Conservation (phyloP, 176 grass and related monocot species). For the Otatea glauca region DNA sequence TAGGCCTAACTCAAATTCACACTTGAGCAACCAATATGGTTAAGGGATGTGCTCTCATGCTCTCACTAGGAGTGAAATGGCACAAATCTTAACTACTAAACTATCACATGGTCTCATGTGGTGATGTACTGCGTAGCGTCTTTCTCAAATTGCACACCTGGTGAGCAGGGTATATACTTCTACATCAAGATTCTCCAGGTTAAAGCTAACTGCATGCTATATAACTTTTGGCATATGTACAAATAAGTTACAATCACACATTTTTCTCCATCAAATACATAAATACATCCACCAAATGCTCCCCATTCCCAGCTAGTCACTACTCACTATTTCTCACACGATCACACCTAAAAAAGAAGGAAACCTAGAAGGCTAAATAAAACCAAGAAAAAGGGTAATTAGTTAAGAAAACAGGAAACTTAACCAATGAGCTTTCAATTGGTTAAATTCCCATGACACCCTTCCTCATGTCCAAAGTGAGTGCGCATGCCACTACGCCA, state of each 20-base stretch:
- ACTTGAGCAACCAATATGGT: neutral
- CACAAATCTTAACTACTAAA: neutral
- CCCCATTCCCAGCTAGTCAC: conserved; percentile 21
- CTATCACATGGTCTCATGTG: neutral
- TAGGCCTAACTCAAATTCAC: neutral
- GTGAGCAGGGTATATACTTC: neutral
- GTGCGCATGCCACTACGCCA: conserved; percentile 53
- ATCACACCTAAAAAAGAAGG: conserved; percentile 40
- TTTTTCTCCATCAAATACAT: neutral
- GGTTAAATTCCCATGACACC: neutral
- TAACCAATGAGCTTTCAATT: conserved; percentile 29
- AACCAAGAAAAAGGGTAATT: neutral
- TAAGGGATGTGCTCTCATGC: neutral
- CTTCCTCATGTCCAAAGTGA: conserved; percentile 8
- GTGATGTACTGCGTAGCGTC: neutral
- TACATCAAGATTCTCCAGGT: neutral
- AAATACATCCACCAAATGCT: conserved; percentile 21
- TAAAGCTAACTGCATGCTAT: conserved; percentile 6
- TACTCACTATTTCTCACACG: neutral
- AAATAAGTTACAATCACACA: conserved; percentile 44
- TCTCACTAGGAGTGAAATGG: neutral
- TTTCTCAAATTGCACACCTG: neutral
- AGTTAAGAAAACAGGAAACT: neutral
- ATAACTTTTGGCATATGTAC: conserved; percentile 43
- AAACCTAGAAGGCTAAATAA: conserved; percentile 19